phyloP scores from a whole-genome alignment of 306 rosid species.

The Oxytropis ochrocephala region DNA sequence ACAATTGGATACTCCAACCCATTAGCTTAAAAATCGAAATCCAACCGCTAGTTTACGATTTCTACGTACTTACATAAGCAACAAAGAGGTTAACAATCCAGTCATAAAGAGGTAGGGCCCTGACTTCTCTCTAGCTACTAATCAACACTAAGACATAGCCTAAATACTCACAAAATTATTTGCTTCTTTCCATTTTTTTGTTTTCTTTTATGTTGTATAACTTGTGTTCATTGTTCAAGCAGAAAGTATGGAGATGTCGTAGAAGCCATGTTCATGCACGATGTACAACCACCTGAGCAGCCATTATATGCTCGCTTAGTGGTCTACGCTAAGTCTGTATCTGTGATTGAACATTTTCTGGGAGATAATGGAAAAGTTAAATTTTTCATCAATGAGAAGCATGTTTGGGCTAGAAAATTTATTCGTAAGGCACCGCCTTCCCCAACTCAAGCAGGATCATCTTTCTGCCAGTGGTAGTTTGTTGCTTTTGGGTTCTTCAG shows the following conservation, averaged over 20 bases:
- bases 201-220: too few species aligned
- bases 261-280: conserved; percentile 53
- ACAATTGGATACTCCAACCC: too few species aligned
- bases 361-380: conserved; percentile 22
- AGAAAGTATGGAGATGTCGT: conserved; percentile 48
- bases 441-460: background rate
- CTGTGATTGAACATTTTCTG: conserved; percentile 22
- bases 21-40: too few species aligned
- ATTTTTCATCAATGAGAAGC: conserved; percentile 57
- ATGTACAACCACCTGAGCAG: conserved; percentile 29
- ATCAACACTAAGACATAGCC: too few species aligned
- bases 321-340: conserved; percentile 7
- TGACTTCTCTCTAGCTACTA: too few species aligned
- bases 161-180: background rate
- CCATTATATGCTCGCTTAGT: conserved; percentile 57
- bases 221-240: background rate
- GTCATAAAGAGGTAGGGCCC: too few species aligned
- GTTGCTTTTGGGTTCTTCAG: background rate
- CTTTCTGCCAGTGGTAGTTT: background rate
- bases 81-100: too few species aligned
- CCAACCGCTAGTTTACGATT: too few species aligned
- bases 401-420: conserved; percentile 63
- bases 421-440: conserved; percentile 20
- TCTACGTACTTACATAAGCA: too few species aligned
- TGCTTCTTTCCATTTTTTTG: too few species aligned